phyloP scores from a whole-genome alignment of 202 grass and related monocot species.

The Carex sylvatica region DNA sequence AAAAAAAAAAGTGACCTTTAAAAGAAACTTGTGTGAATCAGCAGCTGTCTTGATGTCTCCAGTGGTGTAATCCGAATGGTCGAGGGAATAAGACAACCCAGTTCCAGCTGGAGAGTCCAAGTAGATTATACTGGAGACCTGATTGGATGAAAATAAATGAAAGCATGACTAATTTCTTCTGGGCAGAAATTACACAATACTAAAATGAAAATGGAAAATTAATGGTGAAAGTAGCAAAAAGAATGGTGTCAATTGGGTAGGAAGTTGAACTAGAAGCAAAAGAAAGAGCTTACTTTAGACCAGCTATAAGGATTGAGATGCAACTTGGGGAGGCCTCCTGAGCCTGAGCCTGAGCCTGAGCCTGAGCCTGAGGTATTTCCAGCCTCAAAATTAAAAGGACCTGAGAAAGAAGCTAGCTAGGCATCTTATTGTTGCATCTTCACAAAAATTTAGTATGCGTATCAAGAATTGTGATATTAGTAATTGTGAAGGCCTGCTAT shows the following conservation, averaged over 20 bases:
- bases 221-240: neutral
- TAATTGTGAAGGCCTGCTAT: no score
- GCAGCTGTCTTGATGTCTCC: slow-evolving; percentile 74
- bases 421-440: slow-evolving; percentile 1
- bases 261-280: neutral
- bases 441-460: no score
- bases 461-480: no score
- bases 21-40: slow-evolving; percentile 70
- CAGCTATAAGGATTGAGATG: slow-evolving; percentile 79
- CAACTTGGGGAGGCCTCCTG: slow-evolving; percentile 42
- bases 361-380: slow-evolving; percentile 24
- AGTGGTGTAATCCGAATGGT: slow-evolving; percentile 64
- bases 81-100: slow-evolving; percentile 66
- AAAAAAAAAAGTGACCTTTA: slow-evolving; percentile 46
- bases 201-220: no score
- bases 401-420: slow-evolving; percentile 12
- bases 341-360: slow-evolving; percentile 21
- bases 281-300: slow-evolving; percentile 50
- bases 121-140: slow-evolving; percentile 83
- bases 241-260: neutral
- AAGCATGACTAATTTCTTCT: neutral
- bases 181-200: neutral
- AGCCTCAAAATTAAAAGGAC: slow-evolving; percentile 69
- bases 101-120: slow-evolving; percentile 77
- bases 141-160: neutral